Conservation (phyloP, 2,329 filamentous ascomycete species). For the Paracorniculantispora psalliotae region DNA sequence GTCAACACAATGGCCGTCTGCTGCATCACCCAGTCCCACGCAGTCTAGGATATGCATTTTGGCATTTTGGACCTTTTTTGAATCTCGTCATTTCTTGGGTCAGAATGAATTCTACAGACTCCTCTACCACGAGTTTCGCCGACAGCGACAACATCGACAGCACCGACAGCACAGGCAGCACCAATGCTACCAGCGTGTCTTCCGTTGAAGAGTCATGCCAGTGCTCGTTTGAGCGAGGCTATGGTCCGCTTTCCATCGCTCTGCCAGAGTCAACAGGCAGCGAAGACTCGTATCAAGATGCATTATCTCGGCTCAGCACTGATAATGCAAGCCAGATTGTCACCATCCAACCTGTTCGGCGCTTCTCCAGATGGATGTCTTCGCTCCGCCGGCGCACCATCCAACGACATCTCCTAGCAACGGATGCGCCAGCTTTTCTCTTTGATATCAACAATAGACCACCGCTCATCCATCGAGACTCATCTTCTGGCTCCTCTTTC, state of each 20-base stretch:
- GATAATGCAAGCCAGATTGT: slow-evolving; percentile 6
- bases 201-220: slow-evolving; percentile 5
- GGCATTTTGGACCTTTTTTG: slow-evolving; percentile 11
- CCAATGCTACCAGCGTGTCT: slow-evolving; percentile 1
- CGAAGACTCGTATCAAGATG: slow-evolving; percentile 4
- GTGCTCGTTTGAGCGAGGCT: not conserved
- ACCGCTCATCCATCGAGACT: slow-evolving; percentile 41
- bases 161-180: not conserved
- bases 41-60: slow-evolving; percentile 9
- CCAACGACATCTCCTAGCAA: slow-evolving; percentile 26
- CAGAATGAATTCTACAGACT: slow-evolving; percentile 11
- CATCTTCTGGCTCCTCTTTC: slow-evolving; percentile 69
- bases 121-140: no score
- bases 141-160: no score
- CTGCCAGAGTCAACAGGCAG: slow-evolving; percentile 6
- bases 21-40: not conserved
- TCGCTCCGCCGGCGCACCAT: slow-evolving; percentile 57
- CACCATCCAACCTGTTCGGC: not conserved
- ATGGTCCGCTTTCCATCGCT: not conserved
- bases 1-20: not conserved
- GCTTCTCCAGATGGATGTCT: slow-evolving; percentile 60
- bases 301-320: not conserved
- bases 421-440: not conserved
- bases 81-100: slow-evolving; percentile 9
- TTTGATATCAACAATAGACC: not conserved